phyloP scores from a whole-genome alignment of 257 asterid genomes.

The Ophiorrhiza pumila region DNA sequence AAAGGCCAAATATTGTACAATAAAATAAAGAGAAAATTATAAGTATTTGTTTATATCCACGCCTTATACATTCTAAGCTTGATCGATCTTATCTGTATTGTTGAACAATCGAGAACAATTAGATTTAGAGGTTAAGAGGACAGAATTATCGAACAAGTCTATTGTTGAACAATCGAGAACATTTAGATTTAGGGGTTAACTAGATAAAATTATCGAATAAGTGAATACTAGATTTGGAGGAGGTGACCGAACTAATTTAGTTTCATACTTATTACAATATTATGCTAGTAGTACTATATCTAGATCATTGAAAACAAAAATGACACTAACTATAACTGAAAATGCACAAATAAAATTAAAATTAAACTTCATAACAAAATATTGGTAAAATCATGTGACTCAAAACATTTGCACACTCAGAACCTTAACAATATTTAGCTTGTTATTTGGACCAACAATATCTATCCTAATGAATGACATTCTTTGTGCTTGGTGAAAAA shows the following conservation, averaged over 20 bases:
- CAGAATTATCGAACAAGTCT: no score
- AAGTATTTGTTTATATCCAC: background rate
- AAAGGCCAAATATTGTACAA: conserved; percentile 5
- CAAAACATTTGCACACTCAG: background rate
- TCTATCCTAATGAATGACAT: background rate
- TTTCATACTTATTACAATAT: no score
- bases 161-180: no score
- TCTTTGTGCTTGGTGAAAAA: conserved; percentile 6
- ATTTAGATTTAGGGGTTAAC: no score
- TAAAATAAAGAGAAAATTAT: background rate
- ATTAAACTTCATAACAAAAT: background rate
- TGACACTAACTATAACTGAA: background rate
- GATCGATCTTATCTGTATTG: background rate
- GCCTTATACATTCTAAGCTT: background rate
- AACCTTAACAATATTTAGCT: background rate
- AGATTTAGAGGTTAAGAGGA: no score
- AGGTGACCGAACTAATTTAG: no score
- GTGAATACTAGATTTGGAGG: no score
- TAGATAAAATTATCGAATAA: no score
- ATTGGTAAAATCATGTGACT: background rate
- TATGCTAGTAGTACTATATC: no score
- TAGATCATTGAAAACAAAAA: no score
- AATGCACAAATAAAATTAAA: background rate
- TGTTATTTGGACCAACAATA: background rate
- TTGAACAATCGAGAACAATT: no score